A percentile compares a stretch with the other conserved stretches of the same genome.
Evolutionary conservation across 2,329 filamentous ascomycete species (phyloP).

Genomic region (Phialemoniopsis sp.): DNA sequence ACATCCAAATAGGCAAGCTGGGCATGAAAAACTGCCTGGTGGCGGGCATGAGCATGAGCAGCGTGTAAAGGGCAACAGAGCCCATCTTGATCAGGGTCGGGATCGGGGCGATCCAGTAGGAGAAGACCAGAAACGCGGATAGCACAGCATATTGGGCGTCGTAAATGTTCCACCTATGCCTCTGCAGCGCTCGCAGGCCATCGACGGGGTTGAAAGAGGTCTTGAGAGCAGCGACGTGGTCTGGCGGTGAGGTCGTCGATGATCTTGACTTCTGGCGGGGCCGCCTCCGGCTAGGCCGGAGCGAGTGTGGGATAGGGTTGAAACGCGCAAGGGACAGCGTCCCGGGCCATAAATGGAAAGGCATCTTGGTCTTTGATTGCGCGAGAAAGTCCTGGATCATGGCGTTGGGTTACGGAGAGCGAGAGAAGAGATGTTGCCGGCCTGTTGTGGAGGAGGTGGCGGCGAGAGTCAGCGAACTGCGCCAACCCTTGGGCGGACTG

Average conservation of each 20-base stretch:
- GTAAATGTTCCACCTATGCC: conserved; percentile 75
- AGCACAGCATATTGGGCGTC: conserved; percentile 83
- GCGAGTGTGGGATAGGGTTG: conserved; percentile 25
- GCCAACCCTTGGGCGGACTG: no score
- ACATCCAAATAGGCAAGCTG: conserved; percentile 78
- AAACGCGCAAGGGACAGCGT: conserved; percentile 19
- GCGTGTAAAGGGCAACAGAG: conserved; percentile 61
- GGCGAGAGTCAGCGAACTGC: background rate
- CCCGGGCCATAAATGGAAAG: conserved; percentile 16
- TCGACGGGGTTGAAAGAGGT: conserved; percentile 79
- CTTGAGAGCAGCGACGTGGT: conserved; percentile 72
- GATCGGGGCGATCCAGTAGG: conserved; percentile 75
- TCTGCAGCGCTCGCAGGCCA: conserved; percentile 70
- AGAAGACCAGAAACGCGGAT: conserved; percentile 73
- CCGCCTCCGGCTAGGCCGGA: conserved; percentile 17
- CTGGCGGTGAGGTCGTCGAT: conserved; percentile 9
- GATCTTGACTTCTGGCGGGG: conserved; percentile 16
- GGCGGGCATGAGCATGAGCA: conserved; percentile 73
- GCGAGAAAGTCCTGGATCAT: conserved; percentile 20
- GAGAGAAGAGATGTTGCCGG: no score
- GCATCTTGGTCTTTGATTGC: conserved; percentile 20
- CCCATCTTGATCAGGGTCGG: conserved; percentile 76
- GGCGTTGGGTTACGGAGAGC: background rate
- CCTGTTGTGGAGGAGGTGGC: no score
- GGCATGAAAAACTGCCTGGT: conserved; percentile 91